Percentiles rank a stretch among this genome's conserved stretches.
phyloP scores from a whole-genome alignment of 495 filamentous ascomycete genomes.

The Xylaria sp. region DNA sequence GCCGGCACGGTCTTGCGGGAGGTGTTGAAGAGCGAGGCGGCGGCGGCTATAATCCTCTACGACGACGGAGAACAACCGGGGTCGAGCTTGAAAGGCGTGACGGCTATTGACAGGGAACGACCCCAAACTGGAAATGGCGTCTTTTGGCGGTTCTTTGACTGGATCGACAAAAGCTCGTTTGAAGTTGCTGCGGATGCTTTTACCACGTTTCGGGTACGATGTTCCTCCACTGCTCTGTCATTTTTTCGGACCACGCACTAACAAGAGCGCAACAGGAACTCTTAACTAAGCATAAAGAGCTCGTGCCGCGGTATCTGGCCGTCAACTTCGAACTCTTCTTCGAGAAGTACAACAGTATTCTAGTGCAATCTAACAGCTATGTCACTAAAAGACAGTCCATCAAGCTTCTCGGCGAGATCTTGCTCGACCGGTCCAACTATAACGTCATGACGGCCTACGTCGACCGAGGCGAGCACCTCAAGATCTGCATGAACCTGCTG shows the following conservation, averaged over 20 bases:
- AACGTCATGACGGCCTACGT: slow-evolving; percentile 98
- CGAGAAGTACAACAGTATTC: slow-evolving; percentile 81
- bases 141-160: slow-evolving; percentile 98
- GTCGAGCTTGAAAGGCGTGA: slow-evolving; percentile 61
- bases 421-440: slow-evolving; percentile 95
- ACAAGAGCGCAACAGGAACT: slow-evolving; percentile 68
- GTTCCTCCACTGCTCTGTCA: background rate
- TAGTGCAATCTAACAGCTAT: slow-evolving; percentile 92
- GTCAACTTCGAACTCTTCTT: slow-evolving; percentile 95
- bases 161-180: slow-evolving; percentile 94
- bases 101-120: slow-evolving; percentile 69
- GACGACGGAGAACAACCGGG: slow-evolving; percentile 75
- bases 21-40: slow-evolving; percentile 87
- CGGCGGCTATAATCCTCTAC: slow-evolving; percentile 88
- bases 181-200: slow-evolving; percentile 98
- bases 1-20: slow-evolving; percentile 92
- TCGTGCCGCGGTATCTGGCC: slow-evolving; percentile 83
- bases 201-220: slow-evolving; percentile 86
- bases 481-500: slow-evolving; percentile 96
- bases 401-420: slow-evolving; percentile 92
- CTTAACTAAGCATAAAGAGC: slow-evolving; percentile 88
- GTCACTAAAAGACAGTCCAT: slow-evolving; percentile 99
- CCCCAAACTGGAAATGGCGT: slow-evolving; percentile 77
- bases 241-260: slow-evolving; percentile 11
- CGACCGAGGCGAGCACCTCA: slow-evolving; percentile 91